A percentile compares a stretch with the other conserved stretches of the same genome.
phyloP scores from a whole-genome alignment of 2,329 filamentous ascomycete species.

The Penicillium crustosum region DNA sequence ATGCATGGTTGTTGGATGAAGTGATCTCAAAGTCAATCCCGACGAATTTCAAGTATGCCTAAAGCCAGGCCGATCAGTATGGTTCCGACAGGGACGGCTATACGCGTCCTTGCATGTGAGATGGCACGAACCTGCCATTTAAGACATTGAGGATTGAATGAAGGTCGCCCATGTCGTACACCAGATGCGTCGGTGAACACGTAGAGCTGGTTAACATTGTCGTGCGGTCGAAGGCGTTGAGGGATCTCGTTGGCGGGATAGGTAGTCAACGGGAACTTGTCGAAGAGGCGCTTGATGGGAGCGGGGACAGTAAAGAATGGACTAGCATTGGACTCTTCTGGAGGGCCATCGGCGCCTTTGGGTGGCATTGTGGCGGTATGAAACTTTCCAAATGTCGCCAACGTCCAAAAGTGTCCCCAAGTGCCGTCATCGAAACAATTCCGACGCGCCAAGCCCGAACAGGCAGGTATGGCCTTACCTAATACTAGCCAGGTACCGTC shows the following conservation, averaged over 20 bases:
- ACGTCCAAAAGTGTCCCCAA: not conserved
- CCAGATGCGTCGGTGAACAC: constrained; percentile 71
- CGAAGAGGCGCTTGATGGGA: constrained; percentile 79
- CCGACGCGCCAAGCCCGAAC: constrained; percentile 5
- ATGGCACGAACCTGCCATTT: constrained; percentile 78
- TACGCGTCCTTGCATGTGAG: not conserved
- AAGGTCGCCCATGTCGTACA: constrained; percentile 63
- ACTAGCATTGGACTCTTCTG: constrained; percentile 18
- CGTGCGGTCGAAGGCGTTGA: constrained; percentile 52
- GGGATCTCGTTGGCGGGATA: constrained; percentile 77
- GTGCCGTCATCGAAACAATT: constrained; percentile 15
- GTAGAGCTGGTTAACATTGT: constrained; percentile 62
- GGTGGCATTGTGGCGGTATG: constrained; percentile 26
- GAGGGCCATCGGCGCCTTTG: constrained; percentile 16
- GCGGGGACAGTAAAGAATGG: constrained; percentile 55
- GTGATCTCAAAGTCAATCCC: constrained; percentile 65
- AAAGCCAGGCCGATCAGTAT: constrained; percentile 10
- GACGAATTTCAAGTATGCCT: constrained; percentile 82
- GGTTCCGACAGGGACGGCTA: not conserved
- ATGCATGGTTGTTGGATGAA: constrained; percentile 88
- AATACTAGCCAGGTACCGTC: constrained; percentile 7
- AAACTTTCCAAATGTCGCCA: not conserved
- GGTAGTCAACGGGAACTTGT: constrained; percentile 74
- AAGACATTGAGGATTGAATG: constrained; percentile 88
- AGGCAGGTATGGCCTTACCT: constrained; percentile 13